Evolutionary conservation across 2,329 filamentous ascomycete genomes (phyloP).

Genomic region (Fusarium buharicum): DNA sequence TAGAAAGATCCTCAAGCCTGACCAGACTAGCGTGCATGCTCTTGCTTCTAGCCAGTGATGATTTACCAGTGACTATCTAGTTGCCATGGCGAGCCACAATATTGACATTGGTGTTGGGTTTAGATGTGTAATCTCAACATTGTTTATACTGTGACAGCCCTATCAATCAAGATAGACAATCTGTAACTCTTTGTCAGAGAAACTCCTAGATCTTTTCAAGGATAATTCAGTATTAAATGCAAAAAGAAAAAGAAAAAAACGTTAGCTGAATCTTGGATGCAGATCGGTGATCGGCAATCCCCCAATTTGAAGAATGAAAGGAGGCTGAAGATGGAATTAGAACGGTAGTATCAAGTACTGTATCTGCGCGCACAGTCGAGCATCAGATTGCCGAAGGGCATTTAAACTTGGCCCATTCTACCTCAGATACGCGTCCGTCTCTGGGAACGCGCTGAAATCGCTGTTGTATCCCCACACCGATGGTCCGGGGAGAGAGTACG

Average conservation of each 20-base stretch:
- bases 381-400: constrained; percentile 25
- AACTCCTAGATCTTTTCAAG: background rate
- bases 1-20: background rate
- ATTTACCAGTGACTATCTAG: background rate
- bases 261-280: constrained; percentile 20
- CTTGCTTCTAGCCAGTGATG: background rate
- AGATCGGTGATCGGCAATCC: constrained; percentile 29
- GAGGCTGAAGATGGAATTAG: background rate
- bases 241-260: background rate
- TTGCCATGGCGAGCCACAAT: background rate
- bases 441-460: constrained; percentile 1
- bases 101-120: background rate
- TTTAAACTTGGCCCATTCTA: constrained; percentile 12
- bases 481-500: constrained; percentile 23
- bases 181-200: background rate
- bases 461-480: constrained; percentile 33
- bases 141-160: background rate
- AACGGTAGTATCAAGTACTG: background rate
- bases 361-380: constrained; percentile 23
- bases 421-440: constrained; percentile 10
- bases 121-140: background rate
- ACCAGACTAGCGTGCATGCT: background rate
- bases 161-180: background rate
- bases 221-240: constrained; percentile 5
- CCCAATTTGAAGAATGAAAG: background rate